Percentiles rank a stretch among this genome's conserved stretches.
Evolutionary conservation across 2,329 filamentous ascomycete species (phyloP).

Genomic region (Fusarium tricinctum): DNA sequence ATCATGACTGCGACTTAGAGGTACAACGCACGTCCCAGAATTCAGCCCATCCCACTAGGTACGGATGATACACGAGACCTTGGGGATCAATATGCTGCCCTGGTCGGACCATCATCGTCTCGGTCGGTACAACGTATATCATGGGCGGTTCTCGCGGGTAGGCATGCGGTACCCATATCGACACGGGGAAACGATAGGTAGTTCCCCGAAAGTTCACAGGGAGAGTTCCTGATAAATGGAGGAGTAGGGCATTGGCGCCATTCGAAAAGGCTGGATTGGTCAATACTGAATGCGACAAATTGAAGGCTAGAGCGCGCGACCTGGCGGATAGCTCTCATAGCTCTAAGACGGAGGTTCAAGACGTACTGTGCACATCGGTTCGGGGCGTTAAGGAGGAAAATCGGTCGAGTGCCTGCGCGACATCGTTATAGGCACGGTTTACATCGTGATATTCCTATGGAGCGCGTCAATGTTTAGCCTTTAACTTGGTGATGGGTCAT

Average conservation of each 20-base stretch:
- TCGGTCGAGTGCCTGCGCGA: constrained; percentile 83
- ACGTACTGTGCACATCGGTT: constrained; percentile 93
- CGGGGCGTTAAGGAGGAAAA: constrained; percentile 85
- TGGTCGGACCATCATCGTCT: constrained; percentile 89
- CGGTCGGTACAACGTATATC: constrained; percentile 88
- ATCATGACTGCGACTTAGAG: neutral
- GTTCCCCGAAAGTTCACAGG: constrained; percentile 92
- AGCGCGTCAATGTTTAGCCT: constrained; percentile 31
- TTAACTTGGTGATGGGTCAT: constrained; percentile 8
- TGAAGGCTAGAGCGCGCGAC: constrained; percentile 23
- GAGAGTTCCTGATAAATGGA: constrained; percentile 88
- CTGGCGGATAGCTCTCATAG: constrained; percentile 49
- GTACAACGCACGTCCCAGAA: constrained; percentile 83
- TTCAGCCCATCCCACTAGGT: constrained; percentile 88
- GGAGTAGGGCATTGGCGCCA: constrained; percentile 86
- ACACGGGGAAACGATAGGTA: constrained; percentile 90
- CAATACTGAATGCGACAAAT: constrained; percentile 26
- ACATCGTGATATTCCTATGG: constrained; percentile 91
- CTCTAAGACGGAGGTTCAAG: constrained; percentile 63
- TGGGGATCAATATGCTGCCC: constrained; percentile 96
- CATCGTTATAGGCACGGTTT: constrained; percentile 92
- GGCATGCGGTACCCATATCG: constrained; percentile 91
- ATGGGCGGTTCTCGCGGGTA: constrained; percentile 91
- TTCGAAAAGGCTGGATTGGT: constrained; percentile 81
- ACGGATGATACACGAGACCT: constrained; percentile 95